A percentile compares a stretch with the other conserved stretches of the same genome.
These are phyloP conservation scores for Spizellomyces sp. DNA, from an alignment of 192 early-diverging fungal species.

Conservation along the genomic window DNA sequence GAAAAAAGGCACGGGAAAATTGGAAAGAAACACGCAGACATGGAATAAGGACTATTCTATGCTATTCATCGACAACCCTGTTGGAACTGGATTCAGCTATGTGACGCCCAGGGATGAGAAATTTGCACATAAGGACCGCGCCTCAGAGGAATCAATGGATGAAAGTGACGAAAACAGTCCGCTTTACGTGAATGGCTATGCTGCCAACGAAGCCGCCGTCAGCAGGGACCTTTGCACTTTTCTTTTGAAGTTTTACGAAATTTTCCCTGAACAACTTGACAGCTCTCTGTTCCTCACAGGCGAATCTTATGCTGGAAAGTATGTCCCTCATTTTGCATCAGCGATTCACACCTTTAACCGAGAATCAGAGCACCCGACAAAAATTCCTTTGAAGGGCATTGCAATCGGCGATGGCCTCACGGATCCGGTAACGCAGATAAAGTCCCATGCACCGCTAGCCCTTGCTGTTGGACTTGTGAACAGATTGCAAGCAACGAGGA, in stretches of 20 bases:
- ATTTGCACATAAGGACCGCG: not conserved
- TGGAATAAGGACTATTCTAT: constrained; percentile 76
- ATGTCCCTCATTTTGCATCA: constrained; percentile 67
- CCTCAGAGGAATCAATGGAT: not conserved
- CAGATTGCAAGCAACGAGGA: constrained; percentile 37
- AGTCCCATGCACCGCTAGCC: constrained; percentile 58
- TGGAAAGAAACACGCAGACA: constrained; percentile 50
- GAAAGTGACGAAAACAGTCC: constrained; percentile 15
- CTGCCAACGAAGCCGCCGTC: constrained; percentile 68
- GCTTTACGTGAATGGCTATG: constrained; percentile 58
- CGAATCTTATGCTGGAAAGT: constrained; percentile 72
- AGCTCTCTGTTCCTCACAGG: constrained; percentile 70
- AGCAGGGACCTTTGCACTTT: constrained; percentile 69
- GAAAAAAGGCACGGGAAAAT: constrained; percentile 48
- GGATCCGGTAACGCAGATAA: constrained; percentile 62
- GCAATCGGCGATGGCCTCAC: constrained; percentile 69
- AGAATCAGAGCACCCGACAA: not conserved
- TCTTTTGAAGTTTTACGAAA: constrained; percentile 69
- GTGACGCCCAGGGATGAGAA: constrained; percentile 20
- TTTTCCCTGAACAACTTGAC: constrained; percentile 62
- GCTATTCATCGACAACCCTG: constrained; percentile 82
- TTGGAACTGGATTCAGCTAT: constrained; percentile 67
- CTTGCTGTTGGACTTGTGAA: constrained; percentile 59
- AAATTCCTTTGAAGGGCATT: constrained; percentile 57
- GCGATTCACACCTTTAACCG: constrained; percentile 65